Evolutionary conservation across 208 protist genomes (phyloP).

Genomic region (Trypanosoma lewisi): DNA sequence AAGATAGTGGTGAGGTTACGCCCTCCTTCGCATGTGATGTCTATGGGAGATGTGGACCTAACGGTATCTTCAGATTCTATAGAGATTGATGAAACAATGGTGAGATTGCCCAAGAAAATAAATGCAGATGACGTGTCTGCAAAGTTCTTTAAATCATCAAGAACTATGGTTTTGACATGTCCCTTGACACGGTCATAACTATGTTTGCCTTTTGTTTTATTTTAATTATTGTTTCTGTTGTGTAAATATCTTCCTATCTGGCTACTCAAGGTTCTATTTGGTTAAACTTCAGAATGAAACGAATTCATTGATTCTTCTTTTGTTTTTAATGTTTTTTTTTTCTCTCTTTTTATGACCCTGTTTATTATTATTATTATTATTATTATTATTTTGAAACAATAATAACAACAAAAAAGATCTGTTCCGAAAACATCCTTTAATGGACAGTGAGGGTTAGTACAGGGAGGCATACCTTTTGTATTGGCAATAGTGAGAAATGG

Average conservation of each 20-base stretch:
- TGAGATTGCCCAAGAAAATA: conserved; percentile 39
- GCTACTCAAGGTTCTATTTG: background rate
- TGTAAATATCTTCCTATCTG: background rate
- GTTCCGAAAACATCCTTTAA: conserved; percentile 5
- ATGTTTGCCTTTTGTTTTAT: background rate
- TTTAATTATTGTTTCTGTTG: background rate
- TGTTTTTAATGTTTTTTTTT: background rate
- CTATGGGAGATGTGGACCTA: conserved; percentile 61
- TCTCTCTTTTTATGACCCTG: background rate
- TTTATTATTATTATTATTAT: conserved; percentile 22
- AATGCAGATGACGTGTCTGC: conserved; percentile 45
- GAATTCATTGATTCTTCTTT: background rate
- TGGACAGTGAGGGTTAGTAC: conserved; percentile 10
- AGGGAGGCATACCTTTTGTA: background rate
- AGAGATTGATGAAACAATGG: conserved; percentile 43
- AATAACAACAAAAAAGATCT: too few species aligned
- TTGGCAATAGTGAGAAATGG: conserved; percentile 28
- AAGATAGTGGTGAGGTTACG: conserved; percentile 33
- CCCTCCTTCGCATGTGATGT: conserved; percentile 30
- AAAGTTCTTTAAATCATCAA: conserved; percentile 52
- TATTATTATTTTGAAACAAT: conserved; percentile 11
- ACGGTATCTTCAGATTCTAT: conserved; percentile 30
- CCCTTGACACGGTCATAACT: conserved; percentile 8
- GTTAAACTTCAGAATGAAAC: background rate
- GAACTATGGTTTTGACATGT: conserved; percentile 52